Percentiles rank a stretch among this genome's conserved stretches.
phyloP scores from a whole-genome alignment of 441 rosid species.

The Brassica balearica region DNA sequence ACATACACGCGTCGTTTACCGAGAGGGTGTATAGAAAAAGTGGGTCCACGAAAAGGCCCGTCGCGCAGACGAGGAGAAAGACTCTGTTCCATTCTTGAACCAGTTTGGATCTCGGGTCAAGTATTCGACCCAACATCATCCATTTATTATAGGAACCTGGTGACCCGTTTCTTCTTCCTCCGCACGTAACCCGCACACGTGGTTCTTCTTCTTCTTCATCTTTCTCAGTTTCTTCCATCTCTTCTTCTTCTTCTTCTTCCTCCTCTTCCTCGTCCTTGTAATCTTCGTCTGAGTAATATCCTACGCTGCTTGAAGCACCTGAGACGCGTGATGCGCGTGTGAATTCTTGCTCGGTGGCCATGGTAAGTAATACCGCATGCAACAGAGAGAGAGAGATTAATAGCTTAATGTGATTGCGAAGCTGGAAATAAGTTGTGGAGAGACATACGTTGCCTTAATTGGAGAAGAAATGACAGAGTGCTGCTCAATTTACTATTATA shows the following conservation, averaged over 20 bases:
- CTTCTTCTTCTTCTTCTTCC: conserved; percentile 40
- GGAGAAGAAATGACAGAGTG: not conserved
- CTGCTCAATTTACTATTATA: conserved; percentile 9
- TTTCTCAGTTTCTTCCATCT: conserved; percentile 26
- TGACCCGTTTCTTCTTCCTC: conserved; percentile 36
- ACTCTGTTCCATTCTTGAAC: conserved; percentile 89
- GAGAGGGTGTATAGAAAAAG: conserved; percentile 87
- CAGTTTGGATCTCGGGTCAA: conserved; percentile 86
- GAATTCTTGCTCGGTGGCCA: conserved; percentile 49
- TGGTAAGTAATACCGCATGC: conserved; percentile 31
- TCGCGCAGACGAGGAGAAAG: conserved; percentile 76
- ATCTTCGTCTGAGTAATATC: conserved; percentile 48
- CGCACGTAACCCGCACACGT: conserved; percentile 23
- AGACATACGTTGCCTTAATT: conserved; percentile 13
- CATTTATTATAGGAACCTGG: conserved; percentile 12
- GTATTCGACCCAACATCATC: conserved; percentile 59
- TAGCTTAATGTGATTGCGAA: conserved; percentile 4
- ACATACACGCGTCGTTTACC: conserved; percentile 70
- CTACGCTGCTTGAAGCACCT: conserved; percentile 35
- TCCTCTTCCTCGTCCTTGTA: conserved; percentile 45
- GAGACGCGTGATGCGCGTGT: conserved; percentile 47
- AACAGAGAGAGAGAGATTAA: conserved; percentile 6
- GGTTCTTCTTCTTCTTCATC: conserved; percentile 44
- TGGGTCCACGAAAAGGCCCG: conserved; percentile 90
- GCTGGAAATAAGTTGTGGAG: conserved; percentile 25